Conservation (phyloP, 768 basidiomycete genomes). For the Lentinula edodes region DNA sequence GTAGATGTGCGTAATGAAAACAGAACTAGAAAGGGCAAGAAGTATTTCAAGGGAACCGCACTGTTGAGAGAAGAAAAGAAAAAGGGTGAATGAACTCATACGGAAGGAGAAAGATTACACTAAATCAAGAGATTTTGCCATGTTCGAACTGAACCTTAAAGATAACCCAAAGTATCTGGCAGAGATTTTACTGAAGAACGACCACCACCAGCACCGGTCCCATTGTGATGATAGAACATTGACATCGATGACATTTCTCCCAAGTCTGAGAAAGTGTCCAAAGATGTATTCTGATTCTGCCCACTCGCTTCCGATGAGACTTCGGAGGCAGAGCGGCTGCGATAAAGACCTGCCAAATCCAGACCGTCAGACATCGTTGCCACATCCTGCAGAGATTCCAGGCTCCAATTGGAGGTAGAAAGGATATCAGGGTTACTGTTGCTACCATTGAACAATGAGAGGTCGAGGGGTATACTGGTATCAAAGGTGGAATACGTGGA, state of each 20-base stretch:
- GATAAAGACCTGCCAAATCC: neutral
- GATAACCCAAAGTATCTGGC: slow-evolving; percentile 3
- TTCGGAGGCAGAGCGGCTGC: neutral
- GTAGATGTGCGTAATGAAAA: too few relatives aligned
- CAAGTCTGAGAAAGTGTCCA: neutral
- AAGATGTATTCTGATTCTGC: neutral
- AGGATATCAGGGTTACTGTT: neutral
- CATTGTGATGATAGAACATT: neutral
- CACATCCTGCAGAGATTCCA: neutral
- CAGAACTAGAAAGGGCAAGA: too few relatives aligned
- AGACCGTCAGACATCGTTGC: neutral
- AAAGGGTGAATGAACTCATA: neutral
- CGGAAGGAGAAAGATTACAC: neutral
- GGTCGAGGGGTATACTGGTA: neutral
- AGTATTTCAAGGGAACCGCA: too few relatives aligned
- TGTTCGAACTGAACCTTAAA: neutral
- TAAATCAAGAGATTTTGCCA: neutral
- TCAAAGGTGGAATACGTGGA: neutral
- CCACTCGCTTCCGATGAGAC: neutral
- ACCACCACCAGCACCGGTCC: neutral
- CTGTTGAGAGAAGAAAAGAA: neutral
- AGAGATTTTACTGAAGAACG: slow-evolving; percentile 1
- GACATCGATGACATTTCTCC: slow-evolving; percentile 6
- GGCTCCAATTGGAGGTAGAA: neutral
- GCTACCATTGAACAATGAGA: neutral